These are phyloP conservation scores for Bolboschoenus planiculmis DNA, from an alignment of 176 grass and related monocot species.

Conservation along the genomic window DNA sequence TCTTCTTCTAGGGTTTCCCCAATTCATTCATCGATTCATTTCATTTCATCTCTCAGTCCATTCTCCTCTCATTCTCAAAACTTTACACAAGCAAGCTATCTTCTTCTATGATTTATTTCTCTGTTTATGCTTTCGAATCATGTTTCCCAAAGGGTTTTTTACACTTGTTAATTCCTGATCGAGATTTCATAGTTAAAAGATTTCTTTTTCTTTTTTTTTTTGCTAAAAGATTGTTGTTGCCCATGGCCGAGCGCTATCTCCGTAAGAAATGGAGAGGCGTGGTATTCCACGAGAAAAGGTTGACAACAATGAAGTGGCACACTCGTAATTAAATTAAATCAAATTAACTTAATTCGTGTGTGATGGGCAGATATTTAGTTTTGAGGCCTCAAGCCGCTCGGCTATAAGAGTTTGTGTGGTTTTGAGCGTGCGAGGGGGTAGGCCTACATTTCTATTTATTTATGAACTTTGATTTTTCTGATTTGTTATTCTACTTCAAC, in stretches of 20 bases:
- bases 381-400: conserved; percentile 20
- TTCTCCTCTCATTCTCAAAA: not conserved
- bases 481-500: no score
- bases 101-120: no score
- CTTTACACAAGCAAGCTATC: no score
- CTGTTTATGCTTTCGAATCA: no score
- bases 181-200: no score
- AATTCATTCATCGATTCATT: no score
- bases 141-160: no score
- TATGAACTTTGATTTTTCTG: no score
- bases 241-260: conserved; percentile 32
- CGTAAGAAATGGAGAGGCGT: conserved; percentile 30
- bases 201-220: no score
- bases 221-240: not conserved
- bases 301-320: conserved; percentile 18
- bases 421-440: conserved; percentile 26
- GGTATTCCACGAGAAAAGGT: conserved; percentile 18
- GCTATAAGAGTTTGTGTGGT: conserved; percentile 16
- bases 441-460: conserved; percentile 2
- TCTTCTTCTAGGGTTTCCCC: not conserved
- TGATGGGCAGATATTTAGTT: conserved; percentile 28
- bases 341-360: not conserved
- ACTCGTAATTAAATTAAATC: not conserved
- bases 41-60: not conserved
- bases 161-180: no score